Conservation (phyloP, 2,329 filamentous ascomycete genomes). For the Penicillium janthinellum region DNA sequence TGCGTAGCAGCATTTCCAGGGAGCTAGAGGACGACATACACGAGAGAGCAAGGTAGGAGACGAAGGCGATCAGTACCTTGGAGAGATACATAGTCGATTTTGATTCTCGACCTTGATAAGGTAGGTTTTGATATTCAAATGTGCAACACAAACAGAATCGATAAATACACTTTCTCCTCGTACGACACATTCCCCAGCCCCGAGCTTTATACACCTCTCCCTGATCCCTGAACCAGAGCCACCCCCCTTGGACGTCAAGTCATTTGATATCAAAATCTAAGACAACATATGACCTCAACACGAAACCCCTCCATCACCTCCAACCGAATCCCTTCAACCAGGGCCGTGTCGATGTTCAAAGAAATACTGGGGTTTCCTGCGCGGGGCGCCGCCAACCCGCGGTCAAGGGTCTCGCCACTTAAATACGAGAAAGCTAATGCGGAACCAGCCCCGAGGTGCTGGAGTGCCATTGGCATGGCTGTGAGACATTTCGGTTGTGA, state of each 20-base stretch:
- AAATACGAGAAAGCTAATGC: slow-evolving; percentile 15
- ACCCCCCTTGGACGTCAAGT: neutral
- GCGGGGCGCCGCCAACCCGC: neutral
- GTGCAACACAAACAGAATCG: neutral
- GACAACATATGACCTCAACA: neutral
- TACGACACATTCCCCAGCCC: neutral
- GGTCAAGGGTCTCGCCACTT: neutral
- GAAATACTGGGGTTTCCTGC: neutral
- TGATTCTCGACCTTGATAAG: neutral
- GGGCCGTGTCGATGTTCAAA: neutral
- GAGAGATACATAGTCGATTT: neutral
- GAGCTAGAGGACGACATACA: slow-evolving; percentile 7
- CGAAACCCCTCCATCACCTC: neutral
- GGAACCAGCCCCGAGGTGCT: neutral
- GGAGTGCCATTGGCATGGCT: slow-evolving; percentile 9
- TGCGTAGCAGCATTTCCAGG: no score
- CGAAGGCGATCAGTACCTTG: neutral
- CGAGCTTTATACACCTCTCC: neutral
- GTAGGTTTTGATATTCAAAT: neutral
- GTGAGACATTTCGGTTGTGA: slow-evolving; percentile 13
- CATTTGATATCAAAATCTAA: neutral
- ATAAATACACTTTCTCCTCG: neutral
- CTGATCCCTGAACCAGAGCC: neutral
- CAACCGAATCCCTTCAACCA: neutral
- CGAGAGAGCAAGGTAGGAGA: slow-evolving; percentile 8